phyloP scores from a whole-genome alignment of 2,329 filamentous ascomycete genomes.

The Ascochyta fabae region DNA sequence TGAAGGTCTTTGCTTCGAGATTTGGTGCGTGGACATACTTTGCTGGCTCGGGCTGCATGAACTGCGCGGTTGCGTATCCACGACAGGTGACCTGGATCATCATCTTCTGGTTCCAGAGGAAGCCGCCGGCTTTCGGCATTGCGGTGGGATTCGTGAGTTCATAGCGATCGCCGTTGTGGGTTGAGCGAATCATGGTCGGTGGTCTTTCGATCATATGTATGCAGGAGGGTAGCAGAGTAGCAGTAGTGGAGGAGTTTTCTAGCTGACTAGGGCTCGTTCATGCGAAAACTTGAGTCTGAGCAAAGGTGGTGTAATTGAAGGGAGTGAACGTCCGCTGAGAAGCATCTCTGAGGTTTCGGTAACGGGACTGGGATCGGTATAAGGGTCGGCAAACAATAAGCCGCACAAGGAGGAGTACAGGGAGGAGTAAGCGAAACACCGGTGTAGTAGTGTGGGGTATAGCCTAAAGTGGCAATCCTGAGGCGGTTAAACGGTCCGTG shows the following conservation, averaged over 20 bases:
- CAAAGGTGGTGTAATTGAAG: neutral
- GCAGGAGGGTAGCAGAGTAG: neutral
- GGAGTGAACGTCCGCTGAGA: neutral
- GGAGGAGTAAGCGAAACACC: conserved; percentile 5
- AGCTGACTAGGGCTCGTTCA: neutral
- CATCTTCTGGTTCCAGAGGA: conserved; percentile 67
- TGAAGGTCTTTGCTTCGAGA: conserved; percentile 65
- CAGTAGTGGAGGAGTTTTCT: neutral
- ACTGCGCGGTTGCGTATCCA: conserved; percentile 64
- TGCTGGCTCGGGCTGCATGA: conserved; percentile 67
- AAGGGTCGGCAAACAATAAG: conserved; percentile 31
- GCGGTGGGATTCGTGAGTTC: conserved; percentile 63
- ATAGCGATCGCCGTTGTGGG: conserved; percentile 60
- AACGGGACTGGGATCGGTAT: conserved; percentile 25
- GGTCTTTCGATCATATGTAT: conserved; percentile 1
- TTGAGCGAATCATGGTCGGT: conserved; percentile 46
- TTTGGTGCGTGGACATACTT: conserved; percentile 67
- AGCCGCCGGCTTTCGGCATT: conserved; percentile 62
- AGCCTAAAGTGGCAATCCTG: conserved; percentile 35
- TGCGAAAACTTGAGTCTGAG: too few species aligned
- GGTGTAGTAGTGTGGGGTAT: conserved; percentile 40
- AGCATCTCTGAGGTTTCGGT: neutral
- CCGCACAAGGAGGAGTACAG: conserved; percentile 24
- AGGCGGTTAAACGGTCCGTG: conserved; percentile 44
- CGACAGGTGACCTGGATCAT: conserved; percentile 67